Base-by-base conservation (phyloP, 306 rosid species). In the Rubus idaeus region DNA sequence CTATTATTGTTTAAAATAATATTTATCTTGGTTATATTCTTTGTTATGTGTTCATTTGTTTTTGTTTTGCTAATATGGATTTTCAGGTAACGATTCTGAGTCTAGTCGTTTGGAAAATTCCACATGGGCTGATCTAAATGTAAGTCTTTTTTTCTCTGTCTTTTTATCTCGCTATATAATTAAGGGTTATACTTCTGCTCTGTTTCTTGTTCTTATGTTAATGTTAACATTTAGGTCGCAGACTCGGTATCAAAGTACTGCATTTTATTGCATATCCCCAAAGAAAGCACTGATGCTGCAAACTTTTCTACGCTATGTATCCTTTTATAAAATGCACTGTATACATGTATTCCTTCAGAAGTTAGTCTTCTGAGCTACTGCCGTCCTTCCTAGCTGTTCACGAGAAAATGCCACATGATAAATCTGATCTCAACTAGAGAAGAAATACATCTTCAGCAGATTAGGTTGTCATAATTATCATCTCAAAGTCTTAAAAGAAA, bases 281-380 rank as follows among this genome's bases (percentile, higher is more conserved):
- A 83, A 67, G 89, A 84, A 79, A 77, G 88, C 74, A 62, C 63
- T 16, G 86, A 83, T 75, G 91, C 87, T 55, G 76, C 84, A 37
- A 79, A 88, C 71, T 85, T 88, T 75, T 81, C 86, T 35, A 84
- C 89, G 41, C 81, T 88, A 79, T 88, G 91, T 88, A 88, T 88
- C 91, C 89, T 81, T 74, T 26, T 55, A 11, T n/a, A 11, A 3
- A n/a, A 40, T 5, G 20, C 5, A 13, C 2, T 10, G 46, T 12
- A 16, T 69, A 21, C 30, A 5, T 13, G 18, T 40, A 67, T 74
- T 74, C 12, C 52, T 55, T 74, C 9, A 5, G 57, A 58, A n/a
- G 42, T 69, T 21, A 17, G 23, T 64, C 45, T n/a, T 4, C n/a
- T 52, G 55, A 77, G 16, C 7, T 60, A 60, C 4, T 69, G 56